Conservation (phyloP, 768 basidiomycete genomes). For the Pleurotus salmoneostramineus region DNA sequence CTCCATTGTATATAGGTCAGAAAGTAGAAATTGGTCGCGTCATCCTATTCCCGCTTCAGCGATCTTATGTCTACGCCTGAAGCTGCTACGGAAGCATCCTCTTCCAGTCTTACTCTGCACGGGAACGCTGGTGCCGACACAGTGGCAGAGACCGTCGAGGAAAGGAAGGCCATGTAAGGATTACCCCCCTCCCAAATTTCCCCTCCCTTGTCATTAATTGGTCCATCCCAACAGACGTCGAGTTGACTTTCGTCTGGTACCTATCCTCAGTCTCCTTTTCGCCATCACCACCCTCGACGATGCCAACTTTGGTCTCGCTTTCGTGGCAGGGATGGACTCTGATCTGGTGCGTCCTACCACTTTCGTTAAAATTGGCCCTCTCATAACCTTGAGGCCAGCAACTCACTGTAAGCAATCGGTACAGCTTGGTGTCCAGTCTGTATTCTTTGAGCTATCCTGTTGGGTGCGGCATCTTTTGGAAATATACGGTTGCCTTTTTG, state of each 20-base stretch:
- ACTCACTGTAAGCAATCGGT: constrained; percentile 33
- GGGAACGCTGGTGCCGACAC: not conserved
- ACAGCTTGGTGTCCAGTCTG: constrained; percentile 24
- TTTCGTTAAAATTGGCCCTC: not conserved
- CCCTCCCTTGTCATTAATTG: constrained; percentile 2
- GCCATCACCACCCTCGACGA: constrained; percentile 37
- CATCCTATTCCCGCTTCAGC: not conserved
- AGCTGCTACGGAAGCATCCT: not conserved
- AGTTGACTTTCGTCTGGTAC: constrained; percentile 34
- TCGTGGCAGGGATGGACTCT: constrained; percentile 35
- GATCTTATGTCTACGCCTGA: not conserved
- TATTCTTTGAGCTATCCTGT: no score
- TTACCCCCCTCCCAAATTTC: not conserved
- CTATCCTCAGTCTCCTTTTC: constrained; percentile 33
- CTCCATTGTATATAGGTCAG: not conserved
- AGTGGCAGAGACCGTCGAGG: not conserved
- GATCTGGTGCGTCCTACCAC: constrained; percentile 26
- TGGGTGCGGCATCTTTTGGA: no score
- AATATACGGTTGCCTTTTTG: no score
- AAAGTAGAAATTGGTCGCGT: not conserved
- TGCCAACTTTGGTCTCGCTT: constrained; percentile 37
- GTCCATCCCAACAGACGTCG: constrained; percentile 23
- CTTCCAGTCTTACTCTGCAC: not conserved
- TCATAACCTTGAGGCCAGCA: constrained; percentile 20
- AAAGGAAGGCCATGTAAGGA: not conserved